Conservation (phyloP, 1,284 basidiomycete species). For the Athelia psychrophila region DNA sequence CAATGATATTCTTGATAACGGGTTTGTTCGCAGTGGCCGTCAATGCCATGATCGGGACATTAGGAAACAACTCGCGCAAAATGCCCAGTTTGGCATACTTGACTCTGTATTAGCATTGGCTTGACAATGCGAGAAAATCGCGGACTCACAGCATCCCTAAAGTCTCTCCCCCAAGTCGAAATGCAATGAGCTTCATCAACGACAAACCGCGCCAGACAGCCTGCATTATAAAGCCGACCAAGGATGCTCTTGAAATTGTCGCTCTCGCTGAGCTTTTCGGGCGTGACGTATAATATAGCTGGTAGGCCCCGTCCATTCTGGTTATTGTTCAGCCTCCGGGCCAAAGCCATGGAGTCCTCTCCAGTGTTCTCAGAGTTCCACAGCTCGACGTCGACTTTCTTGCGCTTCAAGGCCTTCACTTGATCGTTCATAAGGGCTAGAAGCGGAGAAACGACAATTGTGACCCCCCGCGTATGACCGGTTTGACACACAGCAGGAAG, state of each 20-base stretch:
- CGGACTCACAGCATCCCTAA: conserved; percentile 67
- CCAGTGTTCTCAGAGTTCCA: conserved; percentile 64
- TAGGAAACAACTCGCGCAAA: conserved; percentile 72
- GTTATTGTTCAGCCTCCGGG: conserved; percentile 29
- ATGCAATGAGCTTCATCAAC: conserved; percentile 98
- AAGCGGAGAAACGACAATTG: conserved; percentile 90
- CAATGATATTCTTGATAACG: conserved; percentile 79
- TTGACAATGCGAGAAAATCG: not conserved
- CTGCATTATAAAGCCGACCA: conserved; percentile 48
- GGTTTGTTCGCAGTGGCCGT: conserved; percentile 90
- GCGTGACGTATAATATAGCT: conserved; percentile 85
- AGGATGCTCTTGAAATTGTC: conserved; percentile 57
- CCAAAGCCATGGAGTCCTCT: conserved; percentile 40
- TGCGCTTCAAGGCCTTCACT: conserved; percentile 66
- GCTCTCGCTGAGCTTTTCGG: conserved; percentile 81
- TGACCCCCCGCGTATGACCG: conserved; percentile 79
- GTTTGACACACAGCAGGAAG: conserved; percentile 82
- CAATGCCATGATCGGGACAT: conserved; percentile 91
- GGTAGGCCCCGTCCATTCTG: conserved; percentile 40
- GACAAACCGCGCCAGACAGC: conserved; percentile 83
- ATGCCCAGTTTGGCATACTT: conserved; percentile 70
- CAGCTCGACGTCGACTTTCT: conserved; percentile 70
- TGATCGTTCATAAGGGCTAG: conserved; percentile 93
- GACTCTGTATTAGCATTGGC: conserved; percentile 6
- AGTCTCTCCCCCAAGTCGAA: conserved; percentile 82